A percentile compares a stretch with the other conserved stretches of the same genome.
Conservation (phyloP, 176 grass and related monocot genomes). For the Musa beccarii region DNA sequence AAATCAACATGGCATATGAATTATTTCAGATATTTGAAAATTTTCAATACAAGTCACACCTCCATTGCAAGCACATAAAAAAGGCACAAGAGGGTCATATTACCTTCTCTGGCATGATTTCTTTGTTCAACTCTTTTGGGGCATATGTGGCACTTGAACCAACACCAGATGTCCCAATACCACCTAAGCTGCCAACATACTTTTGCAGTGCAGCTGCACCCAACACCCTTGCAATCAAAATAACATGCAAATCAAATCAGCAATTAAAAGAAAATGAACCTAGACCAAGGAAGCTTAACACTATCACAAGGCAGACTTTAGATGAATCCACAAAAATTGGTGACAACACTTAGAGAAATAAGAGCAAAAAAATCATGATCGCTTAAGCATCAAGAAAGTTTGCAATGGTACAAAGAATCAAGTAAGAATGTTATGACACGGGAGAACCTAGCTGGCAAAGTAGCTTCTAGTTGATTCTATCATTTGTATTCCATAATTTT, state of each 20-base stretch:
- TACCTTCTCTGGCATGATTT: conserved; percentile 96
- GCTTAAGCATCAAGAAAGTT: too few species aligned
- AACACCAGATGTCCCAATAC: conserved; percentile 76
- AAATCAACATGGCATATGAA: background rate
- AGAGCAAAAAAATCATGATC: too few species aligned
- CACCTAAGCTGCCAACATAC: conserved; percentile 93
- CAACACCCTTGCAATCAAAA: conserved; percentile 61
- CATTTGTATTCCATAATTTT: too few species aligned
- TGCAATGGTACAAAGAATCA: too few species aligned
- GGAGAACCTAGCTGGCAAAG: too few species aligned
- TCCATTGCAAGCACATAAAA: background rate
- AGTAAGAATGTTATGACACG: too few species aligned
- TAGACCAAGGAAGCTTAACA: background rate
- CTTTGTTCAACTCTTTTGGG: conserved; percentile 92
- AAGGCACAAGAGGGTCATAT: background rate
- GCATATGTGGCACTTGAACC: conserved; percentile 78
- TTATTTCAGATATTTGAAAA: background rate
- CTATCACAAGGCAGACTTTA: background rate
- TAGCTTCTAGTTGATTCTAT: too few species aligned
- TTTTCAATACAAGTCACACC: background rate
- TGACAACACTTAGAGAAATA: background rate
- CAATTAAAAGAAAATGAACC: background rate
- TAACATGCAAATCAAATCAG: conserved; percentile 11
- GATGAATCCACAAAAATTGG: background rate
- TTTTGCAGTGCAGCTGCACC: conserved; percentile 66